Base-by-base conservation (phyloP, 495 filamentous ascomycete genomes). In the Xylaria curta region DNA sequence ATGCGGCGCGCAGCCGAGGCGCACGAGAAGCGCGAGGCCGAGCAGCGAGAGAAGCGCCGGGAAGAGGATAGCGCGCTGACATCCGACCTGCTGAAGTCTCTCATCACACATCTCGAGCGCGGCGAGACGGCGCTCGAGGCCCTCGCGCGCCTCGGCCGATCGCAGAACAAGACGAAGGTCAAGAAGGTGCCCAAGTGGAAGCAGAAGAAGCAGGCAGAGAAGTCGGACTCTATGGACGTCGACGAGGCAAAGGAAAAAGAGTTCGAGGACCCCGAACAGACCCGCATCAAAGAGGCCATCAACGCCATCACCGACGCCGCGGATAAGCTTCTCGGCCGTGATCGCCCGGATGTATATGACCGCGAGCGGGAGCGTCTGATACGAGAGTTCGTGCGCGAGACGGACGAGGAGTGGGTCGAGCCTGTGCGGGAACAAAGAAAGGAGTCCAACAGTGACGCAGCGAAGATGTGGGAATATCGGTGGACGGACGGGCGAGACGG, bases 111-210 rank as follows among this genome's bases (percentile, higher is more conserved):
- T 40, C 83, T 98, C 12, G 92, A 97, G 74, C 88, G 85, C 68
- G 94, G 94, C 12, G 96, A 99, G 81, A 97, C 94, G 0, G 88
- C 93, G 9, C 80, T 99, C 21, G 96, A 99, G 80, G 93, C 97
- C 0, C 84, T 99, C 21, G 93, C 92, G 28, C 85, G 96, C 62
- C 81, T 98, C 19, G 92, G 92, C 10, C 93, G 91, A 72, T 86
- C 89, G 0, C 87, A 90, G 64, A 88, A 83, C 51, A 71, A 71
- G 42, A 59, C 49, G 0, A 90, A 90, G 80, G 87, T 88, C 82
- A 92, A 92, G 77, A 85, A 87, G 81, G 81, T 89, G 26, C 86
- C 85, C 65, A 91, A 89, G 74, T 87, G 86, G 82, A 89, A 90
- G 80, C 82, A 85, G 68, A 85, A 83, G 78, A 89, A 88, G 77